A percentile compares a stretch with the other conserved stretches of the same genome.
phyloP scores from a whole-genome alignment of 2,329 filamentous ascomycete species.

The Exophiala bonariae region DNA sequence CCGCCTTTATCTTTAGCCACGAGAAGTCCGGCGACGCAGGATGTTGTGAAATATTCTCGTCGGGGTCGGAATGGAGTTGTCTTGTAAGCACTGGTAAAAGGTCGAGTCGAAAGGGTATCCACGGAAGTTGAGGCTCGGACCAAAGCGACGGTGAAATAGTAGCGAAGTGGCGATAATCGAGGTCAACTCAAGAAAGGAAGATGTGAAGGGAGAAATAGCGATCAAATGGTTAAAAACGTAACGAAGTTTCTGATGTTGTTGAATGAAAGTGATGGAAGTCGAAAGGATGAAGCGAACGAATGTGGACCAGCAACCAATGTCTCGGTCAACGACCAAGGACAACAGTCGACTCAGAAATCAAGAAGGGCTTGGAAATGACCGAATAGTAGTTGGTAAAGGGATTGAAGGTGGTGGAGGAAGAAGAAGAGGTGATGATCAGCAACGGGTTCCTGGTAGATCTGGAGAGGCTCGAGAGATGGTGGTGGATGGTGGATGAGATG shows the following conservation, averaged over 20 bases:
- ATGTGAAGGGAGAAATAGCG: constrained; percentile 3
- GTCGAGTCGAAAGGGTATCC: no score
- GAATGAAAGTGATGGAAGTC: background rate
- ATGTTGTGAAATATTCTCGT: no score
- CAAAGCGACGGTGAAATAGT: background rate
- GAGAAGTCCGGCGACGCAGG: no score
- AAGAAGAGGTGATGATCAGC: background rate
- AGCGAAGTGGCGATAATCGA: background rate
- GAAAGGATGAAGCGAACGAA: background rate
- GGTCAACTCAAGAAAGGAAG: background rate
- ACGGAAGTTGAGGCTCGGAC: background rate
- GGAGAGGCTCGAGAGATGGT: background rate
- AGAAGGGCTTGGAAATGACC: background rate
- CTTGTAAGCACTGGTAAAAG: no score
- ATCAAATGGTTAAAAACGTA: constrained; percentile 17
- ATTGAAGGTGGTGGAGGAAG: background rate
- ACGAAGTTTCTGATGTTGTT: constrained; percentile 21
- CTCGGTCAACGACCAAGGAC: no score
- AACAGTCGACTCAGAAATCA: no score
- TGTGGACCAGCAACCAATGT: background rate
- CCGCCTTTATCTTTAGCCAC: no score
- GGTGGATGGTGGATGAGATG: no score
- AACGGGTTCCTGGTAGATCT: background rate
- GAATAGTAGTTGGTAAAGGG: constrained; percentile 2
- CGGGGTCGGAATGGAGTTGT: no score